Base-by-base conservation (phyloP, 345 rosid genomes). In the Salix brachista region DNA sequence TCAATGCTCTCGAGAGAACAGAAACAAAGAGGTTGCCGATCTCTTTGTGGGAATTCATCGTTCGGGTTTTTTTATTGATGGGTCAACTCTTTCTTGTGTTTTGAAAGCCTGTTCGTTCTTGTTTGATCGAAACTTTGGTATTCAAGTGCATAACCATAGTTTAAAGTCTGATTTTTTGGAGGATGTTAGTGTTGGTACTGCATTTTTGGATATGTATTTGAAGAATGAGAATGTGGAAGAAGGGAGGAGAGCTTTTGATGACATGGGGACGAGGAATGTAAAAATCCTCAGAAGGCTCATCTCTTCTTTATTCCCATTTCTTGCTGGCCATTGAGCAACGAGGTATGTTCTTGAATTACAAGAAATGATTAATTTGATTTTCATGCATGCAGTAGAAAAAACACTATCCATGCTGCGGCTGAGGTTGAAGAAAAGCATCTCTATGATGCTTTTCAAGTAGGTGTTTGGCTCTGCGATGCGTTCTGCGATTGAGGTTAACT, bases 171-270 rank as follows among this genome's bases (percentile, higher is more conserved):
- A 97, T 9, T 78, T 88, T 70, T 65, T 88, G 65, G 84, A 81
- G 17, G 88, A 92, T 70, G 85, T 89, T 13, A 88, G 97, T 78
- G 94, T 89, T 11, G 92, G 98, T 18, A 82, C 95, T 78, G 85
- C 99, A n/a, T 85, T 92, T 69, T 86, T 90, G 77, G 96, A 92
- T 76, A 85, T 89, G 84, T 91, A 92, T 78, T 86, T 91, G 89
- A 95, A 90, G 81, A 86, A 80, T 23, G 83, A 81, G 74, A 81
- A 83, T 56, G 67, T 89, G 54, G 82, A 70, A 4, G 87, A 88
- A 78, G 97, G 94, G 44, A 90, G 81, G 77, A 83, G 75, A 78
- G 86, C 85, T 54, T 91, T 95, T 73, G 88, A 95, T 73, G 85
- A 88, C 32, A 86, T 89, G 97, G 85, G 72, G 28, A 83, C 79